A percentile compares a stretch with the other conserved stretches of the same genome.
phyloP scores from a whole-genome alignment of 139 green algal species.

The Coelastrella sp. region DNA sequence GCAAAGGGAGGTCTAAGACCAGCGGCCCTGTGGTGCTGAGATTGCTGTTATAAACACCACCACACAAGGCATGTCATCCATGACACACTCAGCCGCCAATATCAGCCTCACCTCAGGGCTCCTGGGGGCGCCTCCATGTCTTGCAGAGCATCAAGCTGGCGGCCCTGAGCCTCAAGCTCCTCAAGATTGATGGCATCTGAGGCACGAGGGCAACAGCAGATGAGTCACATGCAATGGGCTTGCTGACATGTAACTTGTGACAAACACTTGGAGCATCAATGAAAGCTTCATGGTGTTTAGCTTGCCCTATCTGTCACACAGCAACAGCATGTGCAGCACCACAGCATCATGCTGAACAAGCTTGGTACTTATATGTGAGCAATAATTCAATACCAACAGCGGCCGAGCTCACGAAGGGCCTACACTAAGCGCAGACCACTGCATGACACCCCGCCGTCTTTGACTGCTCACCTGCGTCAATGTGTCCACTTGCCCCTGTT shows the following conservation, averaged over 20 bases:
- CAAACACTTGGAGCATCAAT: no score
- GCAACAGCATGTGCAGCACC: no score
- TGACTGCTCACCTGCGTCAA: conserved; percentile 74
- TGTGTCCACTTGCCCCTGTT: conserved; percentile 81
- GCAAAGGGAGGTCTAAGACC: no score
- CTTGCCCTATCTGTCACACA: no score
- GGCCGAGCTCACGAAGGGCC: not conserved
- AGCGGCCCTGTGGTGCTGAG: no score
- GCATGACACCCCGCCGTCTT: not conserved
- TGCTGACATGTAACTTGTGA: no score
- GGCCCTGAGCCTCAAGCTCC: conserved; percentile 58
- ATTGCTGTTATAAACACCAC: not conserved
- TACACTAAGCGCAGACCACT: not conserved
- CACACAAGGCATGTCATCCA: not conserved
- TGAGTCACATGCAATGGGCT: no score
- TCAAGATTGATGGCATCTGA: conserved; percentile 64
- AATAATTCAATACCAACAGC: no score
- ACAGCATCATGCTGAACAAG: no score
- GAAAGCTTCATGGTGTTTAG: no score
- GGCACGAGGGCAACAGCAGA: not conserved
- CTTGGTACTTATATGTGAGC: no score
- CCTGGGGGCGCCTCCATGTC: conserved; percentile 69
- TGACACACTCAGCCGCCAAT: not conserved
- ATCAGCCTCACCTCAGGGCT: conserved; percentile 34
- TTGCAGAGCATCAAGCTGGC: conserved; percentile 48